Percentiles rank a stretch among this genome's conserved stretches.
These are phyloP conservation scores for Nematocida sp. DNA, from an alignment of 371 early-diverging fungal genomes.

Conservation along the genomic window DNA sequence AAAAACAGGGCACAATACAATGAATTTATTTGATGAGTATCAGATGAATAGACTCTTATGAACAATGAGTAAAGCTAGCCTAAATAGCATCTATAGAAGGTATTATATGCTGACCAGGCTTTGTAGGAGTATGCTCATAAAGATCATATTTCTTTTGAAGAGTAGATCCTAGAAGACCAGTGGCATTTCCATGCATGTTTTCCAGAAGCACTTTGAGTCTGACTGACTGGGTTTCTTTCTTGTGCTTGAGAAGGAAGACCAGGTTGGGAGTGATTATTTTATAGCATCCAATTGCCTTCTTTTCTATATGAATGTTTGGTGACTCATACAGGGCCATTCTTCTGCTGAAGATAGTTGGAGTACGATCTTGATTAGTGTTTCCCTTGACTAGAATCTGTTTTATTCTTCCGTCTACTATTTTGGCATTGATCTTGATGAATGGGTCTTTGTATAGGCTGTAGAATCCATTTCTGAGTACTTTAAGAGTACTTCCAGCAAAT, in stretches of 20 bases:
- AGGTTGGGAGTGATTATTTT: constrained; percentile 11
- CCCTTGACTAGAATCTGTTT: not conserved
- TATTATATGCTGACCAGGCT: not conserved
- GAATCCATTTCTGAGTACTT: not conserved
- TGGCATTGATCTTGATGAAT: not conserved
- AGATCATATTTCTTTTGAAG: constrained; percentile 27
- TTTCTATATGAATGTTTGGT: not conserved
- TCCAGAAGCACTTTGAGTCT: not conserved
- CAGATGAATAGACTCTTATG: not conserved
- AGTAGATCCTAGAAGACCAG: constrained; percentile 1
- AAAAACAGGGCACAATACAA: not conserved
- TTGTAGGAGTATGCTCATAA: too few relatives aligned
- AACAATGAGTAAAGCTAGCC: not conserved
- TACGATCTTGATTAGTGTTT: not conserved
- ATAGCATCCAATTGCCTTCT: not conserved
- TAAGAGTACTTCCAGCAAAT: too few relatives aligned
- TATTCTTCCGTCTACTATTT: not conserved
- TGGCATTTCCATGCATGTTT: constrained; percentile 16
- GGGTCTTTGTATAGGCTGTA: constrained; percentile 14
- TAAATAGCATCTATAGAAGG: not conserved
- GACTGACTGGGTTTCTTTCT: not conserved
- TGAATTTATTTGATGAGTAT: not conserved
- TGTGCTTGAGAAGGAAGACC: not conserved
- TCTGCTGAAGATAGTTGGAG: too few relatives aligned
- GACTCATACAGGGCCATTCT: not conserved